phyloP scores from a whole-genome alignment of 768 basidiomycete genomes.

The Amanita rimosa region DNA sequence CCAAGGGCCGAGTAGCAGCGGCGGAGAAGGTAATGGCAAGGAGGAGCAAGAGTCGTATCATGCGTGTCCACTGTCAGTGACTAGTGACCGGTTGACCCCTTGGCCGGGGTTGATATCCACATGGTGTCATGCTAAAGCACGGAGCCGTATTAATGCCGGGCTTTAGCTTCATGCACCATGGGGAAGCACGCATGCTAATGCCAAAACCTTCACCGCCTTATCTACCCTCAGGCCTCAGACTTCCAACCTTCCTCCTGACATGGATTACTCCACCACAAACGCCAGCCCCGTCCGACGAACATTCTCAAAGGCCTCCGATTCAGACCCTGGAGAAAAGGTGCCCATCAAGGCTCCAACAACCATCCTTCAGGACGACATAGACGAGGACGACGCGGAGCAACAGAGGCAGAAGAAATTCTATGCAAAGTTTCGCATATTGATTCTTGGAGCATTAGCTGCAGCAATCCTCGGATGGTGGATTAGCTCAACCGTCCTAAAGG shows the following conservation, averaged over 20 bases:
- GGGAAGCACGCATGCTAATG: too few species aligned
- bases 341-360: background rate
- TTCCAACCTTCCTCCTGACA: background rate
- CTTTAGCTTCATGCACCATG: background rate
- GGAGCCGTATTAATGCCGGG: too few species aligned
- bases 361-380: background rate
- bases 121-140: too few species aligned
- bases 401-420: slow-evolving; percentile 7
- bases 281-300: slow-evolving; percentile 10
- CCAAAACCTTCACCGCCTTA: background rate
- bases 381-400: background rate
- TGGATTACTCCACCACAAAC: background rate
- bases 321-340: slow-evolving; percentile 12
- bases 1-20: slow-evolving; percentile 36
- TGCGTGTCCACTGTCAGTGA: too few species aligned
- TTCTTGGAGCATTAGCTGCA: slow-evolving; percentile 40
- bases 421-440: slow-evolving; percentile 25
- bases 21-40: background rate
- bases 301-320: slow-evolving; percentile 9
- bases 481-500: slow-evolving; percentile 52
- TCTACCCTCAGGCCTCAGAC: too few species aligned
- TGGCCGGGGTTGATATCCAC: too few species aligned
- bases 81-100: too few species aligned
- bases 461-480: slow-evolving; percentile 84
- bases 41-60: background rate